Evolutionary conservation across 768 basidiomycete species (phyloP).

Genomic region (Mycena indigotica): DNA sequence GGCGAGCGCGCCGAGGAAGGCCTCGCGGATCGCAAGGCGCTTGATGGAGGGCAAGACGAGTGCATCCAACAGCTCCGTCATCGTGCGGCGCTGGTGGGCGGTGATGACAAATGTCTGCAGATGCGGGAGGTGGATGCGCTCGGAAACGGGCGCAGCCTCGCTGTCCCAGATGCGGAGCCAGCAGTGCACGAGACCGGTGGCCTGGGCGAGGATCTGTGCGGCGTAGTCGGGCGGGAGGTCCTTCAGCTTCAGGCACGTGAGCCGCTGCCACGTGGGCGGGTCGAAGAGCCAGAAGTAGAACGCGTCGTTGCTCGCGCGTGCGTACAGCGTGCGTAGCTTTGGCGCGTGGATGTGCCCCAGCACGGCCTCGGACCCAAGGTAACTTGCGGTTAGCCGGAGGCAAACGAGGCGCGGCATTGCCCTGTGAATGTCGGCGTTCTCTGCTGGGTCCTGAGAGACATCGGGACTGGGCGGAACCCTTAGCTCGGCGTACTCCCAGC

Average conservation of each 20-base stretch:
- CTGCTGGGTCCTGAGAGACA: neutral
- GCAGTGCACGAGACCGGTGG: neutral
- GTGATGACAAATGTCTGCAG: neutral
- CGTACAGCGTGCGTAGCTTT: neutral
- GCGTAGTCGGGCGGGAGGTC: neutral
- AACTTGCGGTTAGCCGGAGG: neutral
- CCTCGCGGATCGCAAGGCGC: neutral
- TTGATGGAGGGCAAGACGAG: neutral
- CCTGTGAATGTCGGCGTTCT: neutral
- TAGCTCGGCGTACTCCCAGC: neutral
- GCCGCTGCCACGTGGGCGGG: neutral
- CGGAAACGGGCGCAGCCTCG: neutral
- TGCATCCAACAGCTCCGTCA: neutral
- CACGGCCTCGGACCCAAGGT: neutral
- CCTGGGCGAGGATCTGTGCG: neutral
- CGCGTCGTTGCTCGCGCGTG: neutral
- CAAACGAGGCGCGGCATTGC: neutral
- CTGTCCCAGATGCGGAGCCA: neutral
- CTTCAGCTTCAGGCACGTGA: neutral
- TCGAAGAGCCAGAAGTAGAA: neutral
- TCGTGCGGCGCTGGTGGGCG: neutral
- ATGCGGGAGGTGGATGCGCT: neutral
- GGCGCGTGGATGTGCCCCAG: neutral
- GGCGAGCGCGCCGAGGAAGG: neutral
- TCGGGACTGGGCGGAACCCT: neutral